Conservation (phyloP, 345 rosid genomes). For the Syzygium oleosum region DNA sequence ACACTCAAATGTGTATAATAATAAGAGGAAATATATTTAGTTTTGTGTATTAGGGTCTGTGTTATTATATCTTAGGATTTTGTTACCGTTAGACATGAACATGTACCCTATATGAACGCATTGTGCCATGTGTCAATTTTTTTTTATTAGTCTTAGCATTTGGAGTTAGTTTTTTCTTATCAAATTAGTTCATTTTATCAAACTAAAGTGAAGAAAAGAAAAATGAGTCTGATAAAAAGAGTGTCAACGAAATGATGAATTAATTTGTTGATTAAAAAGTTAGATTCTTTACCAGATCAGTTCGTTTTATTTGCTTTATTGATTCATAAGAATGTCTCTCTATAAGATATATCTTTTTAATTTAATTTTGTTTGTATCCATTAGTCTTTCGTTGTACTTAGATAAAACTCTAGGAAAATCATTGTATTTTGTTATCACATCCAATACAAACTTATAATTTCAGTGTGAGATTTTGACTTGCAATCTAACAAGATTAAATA, state of each 20-base stretch:
- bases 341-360: too few species aligned
- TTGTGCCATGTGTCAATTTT: neutral
- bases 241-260: neutral
- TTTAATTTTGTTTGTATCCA: too few species aligned
- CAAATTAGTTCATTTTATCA: neutral
- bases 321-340: too few species aligned
- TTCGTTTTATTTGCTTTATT: too few species aligned
- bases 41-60: neutral
- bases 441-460: too few species aligned
- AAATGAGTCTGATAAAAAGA: neutral
- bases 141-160: neutral
- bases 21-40: neutral
- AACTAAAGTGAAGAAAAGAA: neutral
- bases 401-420: too few species aligned
- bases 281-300: too few species aligned
- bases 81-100: rapidly evolving
- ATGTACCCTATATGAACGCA: too few species aligned
- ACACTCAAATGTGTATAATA: neutral
- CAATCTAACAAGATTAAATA: too few species aligned
- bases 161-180: neutral
- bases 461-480: too few species aligned
- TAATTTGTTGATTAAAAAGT: neutral
- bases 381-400: too few species aligned
- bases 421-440: too few species aligned
- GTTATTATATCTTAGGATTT: neutral